Evolutionary conservation across 1,139 yeast species (phyloP).

Genomic region (Geotrichum histeridarum): DNA sequence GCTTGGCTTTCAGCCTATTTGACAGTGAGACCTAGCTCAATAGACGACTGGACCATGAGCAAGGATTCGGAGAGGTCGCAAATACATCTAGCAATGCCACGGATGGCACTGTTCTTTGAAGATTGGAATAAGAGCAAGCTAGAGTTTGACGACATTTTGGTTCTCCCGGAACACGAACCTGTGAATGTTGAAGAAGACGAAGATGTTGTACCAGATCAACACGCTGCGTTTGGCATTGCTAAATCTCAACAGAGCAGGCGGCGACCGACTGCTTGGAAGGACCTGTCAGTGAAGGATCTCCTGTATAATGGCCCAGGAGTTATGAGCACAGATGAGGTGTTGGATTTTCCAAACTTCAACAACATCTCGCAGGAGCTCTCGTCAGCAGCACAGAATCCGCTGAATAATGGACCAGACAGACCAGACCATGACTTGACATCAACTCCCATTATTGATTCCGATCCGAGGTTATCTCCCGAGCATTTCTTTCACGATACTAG

Average conservation of each 20-base stretch:
- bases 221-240: slow-evolving; percentile 29
- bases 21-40: too few species aligned
- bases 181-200: slow-evolving; percentile 37
- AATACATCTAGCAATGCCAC: slow-evolving; percentile 33
- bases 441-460: slow-evolving; percentile 4
- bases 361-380: not conserved
- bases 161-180: slow-evolving; percentile 35
- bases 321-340: slow-evolving; percentile 18
- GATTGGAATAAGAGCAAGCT: slow-evolving; percentile 37
- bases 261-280: slow-evolving; percentile 36
- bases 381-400: not conserved
- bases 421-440: too few species aligned
- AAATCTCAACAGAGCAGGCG: slow-evolving; percentile 21
- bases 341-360: slow-evolving; percentile 13
- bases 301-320: slow-evolving; percentile 25
- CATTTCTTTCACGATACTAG: slow-evolving; percentile 4
- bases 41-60: not conserved
- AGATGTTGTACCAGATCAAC: slow-evolving; percentile 34
- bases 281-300: slow-evolving; percentile 31
- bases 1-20: too few species aligned
- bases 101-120: slow-evolving; percentile 33
- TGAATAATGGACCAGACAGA: not conserved
- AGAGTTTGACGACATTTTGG: slow-evolving; percentile 35
- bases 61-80: slow-evolving; percentile 37
- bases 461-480: slow-evolving; percentile 2